Conservation (phyloP, 192 early-diverging fungal genomes). For the Coemansia javaensis region DNA sequence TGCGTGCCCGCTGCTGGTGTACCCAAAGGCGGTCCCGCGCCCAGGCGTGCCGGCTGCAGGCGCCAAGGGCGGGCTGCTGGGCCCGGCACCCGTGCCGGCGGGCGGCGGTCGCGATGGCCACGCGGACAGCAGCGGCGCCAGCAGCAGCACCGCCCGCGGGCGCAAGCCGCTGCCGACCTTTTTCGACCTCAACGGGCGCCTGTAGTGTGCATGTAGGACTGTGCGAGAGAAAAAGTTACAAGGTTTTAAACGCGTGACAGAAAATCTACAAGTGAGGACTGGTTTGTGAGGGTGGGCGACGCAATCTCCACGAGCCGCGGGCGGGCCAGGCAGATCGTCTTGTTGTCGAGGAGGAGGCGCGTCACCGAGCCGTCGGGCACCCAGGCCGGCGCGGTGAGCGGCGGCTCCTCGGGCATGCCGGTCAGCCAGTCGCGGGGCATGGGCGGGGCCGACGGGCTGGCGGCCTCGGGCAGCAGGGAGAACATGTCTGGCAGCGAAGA, state of each 20-base stretch:
- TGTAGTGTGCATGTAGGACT: neutral
- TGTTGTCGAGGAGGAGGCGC: conserved; percentile 32
- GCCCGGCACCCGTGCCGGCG: neutral
- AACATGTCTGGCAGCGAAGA: conserved; percentile 6
- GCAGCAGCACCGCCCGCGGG: neutral
- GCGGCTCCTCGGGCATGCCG: neutral
- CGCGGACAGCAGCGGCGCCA: conserved; percentile 5
- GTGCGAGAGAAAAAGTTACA: neutral
- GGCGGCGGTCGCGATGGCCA: too few species aligned
- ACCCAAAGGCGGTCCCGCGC: conserved; percentile 40
- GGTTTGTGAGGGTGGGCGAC: neutral
- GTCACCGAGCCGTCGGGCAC: conserved; percentile 1
- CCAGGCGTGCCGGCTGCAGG: conserved; percentile 16
- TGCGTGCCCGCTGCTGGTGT: conserved; percentile 12
- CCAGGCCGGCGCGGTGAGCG: neutral
- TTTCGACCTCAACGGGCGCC: conserved; percentile 16
- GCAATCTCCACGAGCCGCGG: conserved; percentile 34
- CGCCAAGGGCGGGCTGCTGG: neutral
- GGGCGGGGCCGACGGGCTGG: neutral
- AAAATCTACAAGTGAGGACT: neutral
- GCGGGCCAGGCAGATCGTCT: conserved; percentile 34
- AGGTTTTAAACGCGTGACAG: neutral
- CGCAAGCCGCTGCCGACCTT: conserved; percentile 13
- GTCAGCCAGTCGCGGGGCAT: too few species aligned
- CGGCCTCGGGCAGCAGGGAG: neutral